Percentiles rank a stretch among this genome's conserved stretches.
Conservation (phyloP, 129 eudicot species). For the Erigeron canadensis region DNA sequence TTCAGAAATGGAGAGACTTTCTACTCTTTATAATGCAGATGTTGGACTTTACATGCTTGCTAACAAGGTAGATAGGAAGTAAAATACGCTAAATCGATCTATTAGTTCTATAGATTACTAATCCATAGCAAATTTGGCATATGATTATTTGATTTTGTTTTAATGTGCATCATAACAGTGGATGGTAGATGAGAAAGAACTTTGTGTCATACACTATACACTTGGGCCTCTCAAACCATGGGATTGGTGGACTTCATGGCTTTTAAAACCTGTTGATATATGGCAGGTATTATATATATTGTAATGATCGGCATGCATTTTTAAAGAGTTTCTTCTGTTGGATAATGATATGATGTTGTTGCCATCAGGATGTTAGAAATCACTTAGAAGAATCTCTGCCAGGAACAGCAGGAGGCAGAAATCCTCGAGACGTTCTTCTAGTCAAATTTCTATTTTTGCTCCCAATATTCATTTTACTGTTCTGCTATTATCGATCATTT, state of each 20-base stretch:
- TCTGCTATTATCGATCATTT: conserved; percentile 14
- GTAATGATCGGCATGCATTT: not conserved
- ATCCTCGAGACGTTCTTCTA: conserved; percentile 57
- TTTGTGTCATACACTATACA: conserved; percentile 87
- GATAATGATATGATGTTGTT: conserved; percentile 9
- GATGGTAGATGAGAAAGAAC: conserved; percentile 94
- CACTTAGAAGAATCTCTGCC: conserved; percentile 77
- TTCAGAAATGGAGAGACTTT: conserved; percentile 90
- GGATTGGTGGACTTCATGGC: conserved; percentile 99
- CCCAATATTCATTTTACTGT: conserved; percentile 39
- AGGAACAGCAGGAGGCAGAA: conserved; percentile 84
- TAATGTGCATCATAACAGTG: conserved; percentile 45
- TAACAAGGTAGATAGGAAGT: conserved; percentile 62
- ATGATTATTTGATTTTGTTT: not conserved
- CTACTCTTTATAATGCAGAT: conserved; percentile 92
- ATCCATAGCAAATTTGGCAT: no score
- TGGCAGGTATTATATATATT: conserved; percentile 68
- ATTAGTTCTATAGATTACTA: not conserved
- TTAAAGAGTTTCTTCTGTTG: not conserved
- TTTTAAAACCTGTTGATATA: conserved; percentile 91
- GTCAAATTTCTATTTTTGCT: conserved; percentile 65
- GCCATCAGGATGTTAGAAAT: conserved; percentile 54
- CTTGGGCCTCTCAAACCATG: conserved; percentile 98
- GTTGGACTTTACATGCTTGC: conserved; percentile 99
- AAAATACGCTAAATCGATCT: not conserved